phyloP scores from a whole-genome alignment of 192 early-diverging fungal genomes.

The Ambispora gerdemannii region DNA sequence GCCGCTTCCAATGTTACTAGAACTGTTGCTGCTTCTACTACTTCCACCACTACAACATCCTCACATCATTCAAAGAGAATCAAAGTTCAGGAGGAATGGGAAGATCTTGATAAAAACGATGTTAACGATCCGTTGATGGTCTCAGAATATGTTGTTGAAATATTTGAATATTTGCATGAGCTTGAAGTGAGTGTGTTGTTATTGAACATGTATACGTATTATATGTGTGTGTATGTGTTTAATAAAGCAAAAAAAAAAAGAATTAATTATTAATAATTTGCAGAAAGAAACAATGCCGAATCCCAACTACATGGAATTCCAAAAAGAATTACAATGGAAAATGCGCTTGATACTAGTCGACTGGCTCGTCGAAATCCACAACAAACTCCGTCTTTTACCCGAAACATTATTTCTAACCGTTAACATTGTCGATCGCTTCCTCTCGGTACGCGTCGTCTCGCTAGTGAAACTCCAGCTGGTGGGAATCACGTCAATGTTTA shows the following conservation, averaged over 20 bases:
- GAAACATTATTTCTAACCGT: conserved; percentile 93
- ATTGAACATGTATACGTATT: too few species aligned
- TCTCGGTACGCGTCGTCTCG: conserved; percentile 80
- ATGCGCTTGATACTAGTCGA: conserved; percentile 93
- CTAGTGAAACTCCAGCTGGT: conserved; percentile 91
- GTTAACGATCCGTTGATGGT: conserved; percentile 86
- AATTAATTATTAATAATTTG: neutral
- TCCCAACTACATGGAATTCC: conserved; percentile 76
- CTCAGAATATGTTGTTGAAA: conserved; percentile 90
- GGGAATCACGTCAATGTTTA: conserved; percentile 84
- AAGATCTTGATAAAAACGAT: conserved; percentile 79
- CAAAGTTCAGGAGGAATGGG: conserved; percentile 50
- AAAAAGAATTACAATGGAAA: conserved; percentile 84
- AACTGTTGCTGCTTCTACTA: neutral
- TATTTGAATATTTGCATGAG: conserved; percentile 80
- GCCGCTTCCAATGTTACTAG: neutral
- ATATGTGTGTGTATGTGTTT: neutral
- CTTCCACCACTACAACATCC: neutral
- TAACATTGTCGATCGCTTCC: conserved; percentile 94
- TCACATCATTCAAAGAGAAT: conserved; percentile 29
- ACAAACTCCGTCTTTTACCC: conserved; percentile 84
- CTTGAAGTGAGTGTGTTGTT: conserved; percentile 59
- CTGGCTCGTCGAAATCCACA: conserved; percentile 93
- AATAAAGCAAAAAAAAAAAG: neutral
- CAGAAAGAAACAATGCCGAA: conserved; percentile 70